These are phyloP conservation scores for Hemileccinum impolitum DNA, from an alignment of 768 basidiomycete species.

Conservation along the genomic window DNA sequence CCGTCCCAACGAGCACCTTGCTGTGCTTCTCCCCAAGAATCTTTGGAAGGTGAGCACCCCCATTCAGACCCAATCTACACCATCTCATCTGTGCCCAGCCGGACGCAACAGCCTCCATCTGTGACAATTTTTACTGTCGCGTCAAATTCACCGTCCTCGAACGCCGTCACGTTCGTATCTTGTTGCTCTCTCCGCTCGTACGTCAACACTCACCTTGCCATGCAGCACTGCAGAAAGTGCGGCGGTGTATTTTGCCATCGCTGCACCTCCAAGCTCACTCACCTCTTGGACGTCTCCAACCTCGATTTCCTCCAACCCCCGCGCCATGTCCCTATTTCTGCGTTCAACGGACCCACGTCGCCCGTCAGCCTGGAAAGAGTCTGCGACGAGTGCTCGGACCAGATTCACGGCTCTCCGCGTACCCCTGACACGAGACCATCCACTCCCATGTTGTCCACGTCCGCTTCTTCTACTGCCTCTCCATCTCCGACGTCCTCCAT, in stretches of 20 bases:
- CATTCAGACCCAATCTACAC: not conserved
- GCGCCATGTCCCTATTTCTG: slow-evolving; percentile 55
- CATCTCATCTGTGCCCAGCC: slow-evolving; percentile 40
- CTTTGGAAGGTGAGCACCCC: slow-evolving; percentile 66
- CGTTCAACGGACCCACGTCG: slow-evolving; percentile 56
- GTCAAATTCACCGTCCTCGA: slow-evolving; percentile 64
- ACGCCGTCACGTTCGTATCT: slow-evolving; percentile 64
- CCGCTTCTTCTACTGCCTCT: slow-evolving; percentile 28
- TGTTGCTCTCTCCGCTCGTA: not conserved
- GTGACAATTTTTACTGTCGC: slow-evolving; percentile 74
- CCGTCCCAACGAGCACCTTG: slow-evolving; percentile 66
- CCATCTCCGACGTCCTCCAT: slow-evolving; percentile 34
- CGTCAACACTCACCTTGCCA: slow-evolving; percentile 18
- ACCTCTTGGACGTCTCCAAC: slow-evolving; percentile 69
- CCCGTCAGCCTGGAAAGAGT: slow-evolving; percentile 60
- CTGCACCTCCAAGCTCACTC: slow-evolving; percentile 57
- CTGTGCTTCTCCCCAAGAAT: slow-evolving; percentile 62
- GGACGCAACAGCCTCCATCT: slow-evolving; percentile 56
- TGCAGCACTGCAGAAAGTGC: slow-evolving; percentile 80
- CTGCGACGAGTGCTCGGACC: slow-evolving; percentile 75
- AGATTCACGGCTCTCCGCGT: slow-evolving; percentile 56
- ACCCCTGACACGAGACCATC: slow-evolving; percentile 39
- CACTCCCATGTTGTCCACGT: slow-evolving; percentile 37
- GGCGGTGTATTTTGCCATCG: slow-evolving; percentile 71
- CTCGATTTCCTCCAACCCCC: slow-evolving; percentile 73